These are phyloP conservation scores for Russula sp. DNA, from an alignment of 768 basidiomycete species.

Conservation along the genomic window DNA sequence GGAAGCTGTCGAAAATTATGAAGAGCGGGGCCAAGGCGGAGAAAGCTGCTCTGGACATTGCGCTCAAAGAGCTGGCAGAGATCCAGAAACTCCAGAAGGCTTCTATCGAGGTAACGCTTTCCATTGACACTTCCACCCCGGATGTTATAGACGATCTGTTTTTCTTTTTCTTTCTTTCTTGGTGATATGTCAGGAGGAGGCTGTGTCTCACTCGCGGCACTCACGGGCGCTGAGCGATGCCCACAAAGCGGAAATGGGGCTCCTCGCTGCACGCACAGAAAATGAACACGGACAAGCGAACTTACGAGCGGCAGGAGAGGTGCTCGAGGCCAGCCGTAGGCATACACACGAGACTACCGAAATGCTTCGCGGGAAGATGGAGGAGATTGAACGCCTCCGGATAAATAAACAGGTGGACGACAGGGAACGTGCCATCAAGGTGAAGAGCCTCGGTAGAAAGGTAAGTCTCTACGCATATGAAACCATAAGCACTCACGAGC, in stretches of 20 bases:
- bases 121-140: no score
- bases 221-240: constrained; percentile 46
- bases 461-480: constrained; percentile 1
- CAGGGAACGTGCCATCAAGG: constrained; percentile 13
- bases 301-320: constrained; percentile 39
- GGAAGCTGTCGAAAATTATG: constrained; percentile 60
- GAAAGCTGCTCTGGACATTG: constrained; percentile 49
- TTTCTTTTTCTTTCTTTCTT: background rate
- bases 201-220: constrained; percentile 46
- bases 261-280: constrained; percentile 44
- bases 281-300: constrained; percentile 22
- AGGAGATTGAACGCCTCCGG: constrained; percentile 62
- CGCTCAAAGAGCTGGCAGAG: constrained; percentile 56
- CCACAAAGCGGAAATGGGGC: constrained; percentile 57
- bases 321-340: constrained; percentile 43
- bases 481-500: background rate
- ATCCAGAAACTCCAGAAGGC: constrained; percentile 65
- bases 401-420: constrained; percentile 64
- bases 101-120: constrained; percentile 43
- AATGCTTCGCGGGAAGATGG: constrained; percentile 60
- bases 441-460: constrained; percentile 9
- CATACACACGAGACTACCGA: constrained; percentile 53
- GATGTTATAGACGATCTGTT: no score
- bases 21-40: constrained; percentile 63
- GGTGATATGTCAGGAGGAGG: constrained; percentile 40